Percentiles rank a stretch among this genome's conserved stretches.
phyloP scores from a whole-genome alignment of 179 eudicot genomes.

The Spinacia oleracea region DNA sequence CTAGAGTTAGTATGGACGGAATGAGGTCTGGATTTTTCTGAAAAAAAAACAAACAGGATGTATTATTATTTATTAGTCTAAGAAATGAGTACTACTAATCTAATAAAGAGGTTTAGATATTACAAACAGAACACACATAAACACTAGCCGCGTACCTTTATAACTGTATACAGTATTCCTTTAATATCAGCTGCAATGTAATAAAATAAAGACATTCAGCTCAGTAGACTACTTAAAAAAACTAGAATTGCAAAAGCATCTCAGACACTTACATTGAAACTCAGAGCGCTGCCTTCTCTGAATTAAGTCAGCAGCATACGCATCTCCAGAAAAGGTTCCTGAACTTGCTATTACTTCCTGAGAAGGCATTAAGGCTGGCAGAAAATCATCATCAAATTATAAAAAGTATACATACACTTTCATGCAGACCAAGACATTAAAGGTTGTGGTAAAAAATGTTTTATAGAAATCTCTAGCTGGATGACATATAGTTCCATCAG shows the following conservation, averaged over 20 bases:
- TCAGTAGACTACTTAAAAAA: conserved; percentile 2
- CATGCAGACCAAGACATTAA: not conserved
- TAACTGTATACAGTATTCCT: conserved; percentile 51
- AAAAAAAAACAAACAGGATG: conserved; percentile 17
- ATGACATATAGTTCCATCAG: not conserved
- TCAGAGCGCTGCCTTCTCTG: conserved; percentile 88
- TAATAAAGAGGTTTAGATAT: not conserved
- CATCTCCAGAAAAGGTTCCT: conserved; percentile 49
- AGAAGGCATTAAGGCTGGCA: conserved; percentile 48
- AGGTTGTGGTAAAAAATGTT: not conserved
- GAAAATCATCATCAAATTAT: conserved; percentile 50
- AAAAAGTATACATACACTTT: conserved; percentile 6
- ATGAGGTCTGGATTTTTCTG: conserved; percentile 72
- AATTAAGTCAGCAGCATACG: conserved; percentile 86
- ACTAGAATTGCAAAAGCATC: not conserved
- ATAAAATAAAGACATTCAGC: conserved; percentile 21
- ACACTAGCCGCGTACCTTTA: conserved; percentile 51
- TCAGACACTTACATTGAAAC: conserved; percentile 58
- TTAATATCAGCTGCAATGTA: conserved; percentile 60
- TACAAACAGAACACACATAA: not conserved
- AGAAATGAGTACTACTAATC: not conserved
- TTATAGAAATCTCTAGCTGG: not conserved
- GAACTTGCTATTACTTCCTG: conserved; percentile 71
- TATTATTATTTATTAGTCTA: conserved; percentile 4
- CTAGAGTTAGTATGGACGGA: conserved; percentile 67